phyloP scores from a whole-genome alignment of 1,284 basidiomycete genomes.

The Xerocomus cyaneibrunnescens region DNA sequence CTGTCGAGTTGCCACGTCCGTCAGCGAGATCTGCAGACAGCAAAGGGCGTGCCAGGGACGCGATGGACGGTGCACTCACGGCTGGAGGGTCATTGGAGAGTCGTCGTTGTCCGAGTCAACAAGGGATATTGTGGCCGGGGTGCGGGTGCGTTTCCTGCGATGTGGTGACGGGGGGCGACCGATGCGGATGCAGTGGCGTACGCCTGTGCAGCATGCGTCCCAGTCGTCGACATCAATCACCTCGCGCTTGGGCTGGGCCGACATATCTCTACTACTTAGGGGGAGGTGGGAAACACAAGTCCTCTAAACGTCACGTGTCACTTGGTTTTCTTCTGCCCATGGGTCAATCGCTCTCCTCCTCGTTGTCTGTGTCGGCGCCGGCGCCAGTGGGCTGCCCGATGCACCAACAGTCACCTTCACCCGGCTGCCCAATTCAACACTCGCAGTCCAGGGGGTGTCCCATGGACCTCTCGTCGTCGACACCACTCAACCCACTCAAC shows the following conservation, averaged over 20 bases:
- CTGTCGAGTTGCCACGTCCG: neutral
- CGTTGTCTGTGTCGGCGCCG: constrained; percentile 4
- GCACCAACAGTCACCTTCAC: constrained; percentile 1
- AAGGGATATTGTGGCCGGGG: constrained; percentile 15
- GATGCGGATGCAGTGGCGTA: constrained; percentile 16
- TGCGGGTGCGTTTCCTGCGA: constrained; percentile 11
- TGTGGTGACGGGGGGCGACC: constrained; percentile 16
- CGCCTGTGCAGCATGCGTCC: constrained; percentile 23
- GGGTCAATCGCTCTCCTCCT: constrained; percentile 31
- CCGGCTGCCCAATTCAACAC: constrained; percentile 28
- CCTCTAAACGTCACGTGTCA: constrained; percentile 11
- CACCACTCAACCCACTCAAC: constrained; percentile 76
- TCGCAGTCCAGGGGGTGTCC: constrained; percentile 39
- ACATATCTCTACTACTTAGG: constrained; percentile 2
- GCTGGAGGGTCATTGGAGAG: neutral
- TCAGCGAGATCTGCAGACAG: neutral
- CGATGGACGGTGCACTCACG: constrained; percentile 12
- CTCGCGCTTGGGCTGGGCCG: constrained; percentile 12
- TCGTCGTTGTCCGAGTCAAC: constrained; percentile 23
- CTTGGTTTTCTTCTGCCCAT: constrained; percentile 5
- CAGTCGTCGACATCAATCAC: constrained; percentile 31
- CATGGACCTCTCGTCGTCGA: constrained; percentile 44
- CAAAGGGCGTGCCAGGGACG: neutral
- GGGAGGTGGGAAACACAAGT: constrained; percentile 7
- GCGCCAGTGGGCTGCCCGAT: constrained; percentile 11